Evolutionary conservation across 2,329 filamentous ascomycete species (phyloP), one percentile per base, ranked within the genome.

Genomic region (Pseudogymnoascus pannorum): DNA sequence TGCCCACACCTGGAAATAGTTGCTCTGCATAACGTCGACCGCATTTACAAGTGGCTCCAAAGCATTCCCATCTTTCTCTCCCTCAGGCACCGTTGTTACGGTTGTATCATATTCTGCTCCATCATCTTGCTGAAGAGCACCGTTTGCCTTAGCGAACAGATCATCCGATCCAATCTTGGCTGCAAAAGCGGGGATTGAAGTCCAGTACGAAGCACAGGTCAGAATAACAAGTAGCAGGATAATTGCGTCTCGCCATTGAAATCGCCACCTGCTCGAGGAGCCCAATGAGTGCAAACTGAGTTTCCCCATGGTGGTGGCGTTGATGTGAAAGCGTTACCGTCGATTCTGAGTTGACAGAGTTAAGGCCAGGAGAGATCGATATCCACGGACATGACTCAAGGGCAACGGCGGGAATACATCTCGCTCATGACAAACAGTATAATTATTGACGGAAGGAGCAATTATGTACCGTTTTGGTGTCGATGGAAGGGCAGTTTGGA

Each of bases 1-100:
- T 35, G 88, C 77, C 81, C 89, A 89, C 4, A 87, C 75, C 54
- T 86, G 81, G 71, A 94, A 97, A 75, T 91, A 96, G 24, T 81
- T 77, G 59, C 83, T 79, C 72, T 97, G 92, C 80, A 97, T 85
- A 5, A 87, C 84, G 51, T 85, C 79, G 65, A 97, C 79, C 5
- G 90, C 88, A 58, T 81, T 73, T 54, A 89, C 62, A 36, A 72
- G 60, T 31, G 65, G 64, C 14, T 64, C 63, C 22, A 71, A 59
- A 4, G 64, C 65, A 29, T 60, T 44, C 16, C 14, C 14, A 3
- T 48, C 20, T 33, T 31, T 22, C 5, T 60, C 40, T 29, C 62
- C 58, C 65, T 42, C 16, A 58, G 59, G 22, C 65, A 63, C 18
- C 57, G 31, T 48, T 65, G 44, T 16, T 16, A 51, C 1, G 7